These are phyloP conservation scores for Apodospora peruviana DNA, from an alignment of 495 filamentous ascomycete genomes.

Conservation along the genomic window DNA sequence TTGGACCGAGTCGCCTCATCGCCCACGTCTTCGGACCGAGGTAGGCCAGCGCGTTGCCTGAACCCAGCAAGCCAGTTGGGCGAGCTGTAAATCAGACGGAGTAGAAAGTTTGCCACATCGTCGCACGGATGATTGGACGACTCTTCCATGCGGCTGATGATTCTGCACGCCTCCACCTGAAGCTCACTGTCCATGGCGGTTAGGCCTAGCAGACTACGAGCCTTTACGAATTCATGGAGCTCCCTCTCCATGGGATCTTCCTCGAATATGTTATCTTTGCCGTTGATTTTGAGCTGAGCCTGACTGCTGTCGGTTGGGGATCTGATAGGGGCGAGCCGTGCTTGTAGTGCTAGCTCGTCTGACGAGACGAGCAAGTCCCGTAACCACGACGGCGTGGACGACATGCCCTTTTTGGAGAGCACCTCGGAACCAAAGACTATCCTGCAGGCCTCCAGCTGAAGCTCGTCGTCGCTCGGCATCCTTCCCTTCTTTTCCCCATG, in stretches of 20 bases:
- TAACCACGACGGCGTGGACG: constrained; percentile 41
- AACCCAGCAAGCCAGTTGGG: constrained; percentile 43
- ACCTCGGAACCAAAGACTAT: constrained; percentile 37
- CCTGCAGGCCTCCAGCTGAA: constrained; percentile 37
- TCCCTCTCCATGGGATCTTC: constrained; percentile 41
- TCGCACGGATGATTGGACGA: constrained; percentile 38
- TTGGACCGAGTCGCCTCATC: constrained; percentile 40
- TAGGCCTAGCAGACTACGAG: constrained; percentile 44
- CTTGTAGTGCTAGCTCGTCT: constrained; percentile 27
- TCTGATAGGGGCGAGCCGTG: constrained; percentile 30
- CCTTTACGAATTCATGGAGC: constrained; percentile 44
- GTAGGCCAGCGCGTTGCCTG: constrained; percentile 42
- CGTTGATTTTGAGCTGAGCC: constrained; percentile 38
- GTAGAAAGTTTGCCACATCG: constrained; percentile 40
- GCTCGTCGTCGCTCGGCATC: constrained; percentile 34
- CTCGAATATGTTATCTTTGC: constrained; percentile 43
- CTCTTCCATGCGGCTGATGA: constrained; percentile 44
- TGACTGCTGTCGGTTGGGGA: constrained; percentile 25
- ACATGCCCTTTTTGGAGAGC: constrained; percentile 18
- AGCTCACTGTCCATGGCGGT: constrained; percentile 49
- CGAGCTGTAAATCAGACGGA: constrained; percentile 37
- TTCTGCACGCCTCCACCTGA: constrained; percentile 44
- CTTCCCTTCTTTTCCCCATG: constrained; percentile 21
- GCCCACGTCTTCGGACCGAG: constrained; percentile 42
- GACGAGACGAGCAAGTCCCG: constrained; percentile 47